phyloP scores from a whole-genome alignment of 2,329 filamentous ascomycete species.

The Fusarium hainanense region DNA sequence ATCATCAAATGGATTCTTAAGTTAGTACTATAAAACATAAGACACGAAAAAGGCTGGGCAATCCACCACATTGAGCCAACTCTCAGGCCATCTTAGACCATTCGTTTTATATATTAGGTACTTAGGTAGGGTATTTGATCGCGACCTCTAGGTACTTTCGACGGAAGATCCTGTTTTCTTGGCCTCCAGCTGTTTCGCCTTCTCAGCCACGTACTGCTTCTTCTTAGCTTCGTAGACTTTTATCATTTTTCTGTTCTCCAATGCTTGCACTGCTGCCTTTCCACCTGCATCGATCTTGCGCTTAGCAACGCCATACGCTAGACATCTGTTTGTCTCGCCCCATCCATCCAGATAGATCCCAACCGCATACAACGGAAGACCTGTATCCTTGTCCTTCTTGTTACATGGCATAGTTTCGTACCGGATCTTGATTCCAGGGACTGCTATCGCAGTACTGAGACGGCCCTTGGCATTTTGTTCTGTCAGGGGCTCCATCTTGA shows the following conservation, averaged over 20 bases:
- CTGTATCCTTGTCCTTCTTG: slow-evolving; percentile 64
- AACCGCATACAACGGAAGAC: slow-evolving; percentile 69
- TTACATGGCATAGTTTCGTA: slow-evolving; percentile 68
- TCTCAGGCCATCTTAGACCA: not conserved
- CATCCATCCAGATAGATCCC: slow-evolving; percentile 75
- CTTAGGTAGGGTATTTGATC: not conserved
- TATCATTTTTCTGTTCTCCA: slow-evolving; percentile 74
- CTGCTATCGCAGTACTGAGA: slow-evolving; percentile 57
- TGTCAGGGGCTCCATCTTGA: not conserved
- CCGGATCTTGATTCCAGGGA: slow-evolving; percentile 67
- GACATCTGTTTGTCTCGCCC: slow-evolving; percentile 70
- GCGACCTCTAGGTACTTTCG: not conserved
- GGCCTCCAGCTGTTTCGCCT: not conserved
- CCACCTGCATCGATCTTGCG: slow-evolving; percentile 77
- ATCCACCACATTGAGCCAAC: not conserved
- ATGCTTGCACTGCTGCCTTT: slow-evolving; percentile 71
- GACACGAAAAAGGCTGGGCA: not conserved
- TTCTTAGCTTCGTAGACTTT: slow-evolving; percentile 62
- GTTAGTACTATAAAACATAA: not conserved
- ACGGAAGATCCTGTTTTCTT: not conserved
- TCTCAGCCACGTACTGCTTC: slow-evolving; percentile 54
- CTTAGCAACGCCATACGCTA: slow-evolving; percentile 72
- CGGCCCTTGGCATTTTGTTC: slow-evolving; percentile 46
- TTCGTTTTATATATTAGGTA: not conserved
- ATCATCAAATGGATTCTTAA: not conserved